Percentiles rank a stretch among this genome's conserved stretches.
These are phyloP conservation scores for Podila epigama DNA, from an alignment of 192 early-diverging fungal genomes.

Conservation along the genomic window DNA sequence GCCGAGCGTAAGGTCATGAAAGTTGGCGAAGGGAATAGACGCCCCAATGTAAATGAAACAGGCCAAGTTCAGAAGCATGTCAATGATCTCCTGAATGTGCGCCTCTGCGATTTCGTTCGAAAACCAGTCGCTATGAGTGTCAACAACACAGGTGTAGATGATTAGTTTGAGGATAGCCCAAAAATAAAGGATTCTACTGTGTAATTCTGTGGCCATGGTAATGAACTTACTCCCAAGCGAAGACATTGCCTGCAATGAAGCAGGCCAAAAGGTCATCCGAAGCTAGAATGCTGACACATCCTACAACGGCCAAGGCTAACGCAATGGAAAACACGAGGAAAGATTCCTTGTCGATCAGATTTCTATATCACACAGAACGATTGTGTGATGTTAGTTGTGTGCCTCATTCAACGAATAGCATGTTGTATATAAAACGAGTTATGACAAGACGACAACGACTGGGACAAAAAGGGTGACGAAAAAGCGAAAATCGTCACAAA, in stretches of 20 bases:
- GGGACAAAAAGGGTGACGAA: background rate
- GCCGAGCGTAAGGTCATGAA: constrained; percentile 56
- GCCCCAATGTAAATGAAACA: constrained; percentile 93
- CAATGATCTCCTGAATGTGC: constrained; percentile 85
- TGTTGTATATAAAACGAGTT: too few relatives aligned
- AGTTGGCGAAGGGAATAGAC: constrained; percentile 75
- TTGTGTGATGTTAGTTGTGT: background rate
- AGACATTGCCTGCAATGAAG: constrained; percentile 73
- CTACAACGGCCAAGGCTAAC: constrained; percentile 66
- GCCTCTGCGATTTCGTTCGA: constrained; percentile 75
- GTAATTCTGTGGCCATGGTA: background rate
- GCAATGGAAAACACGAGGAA: constrained; percentile 79
- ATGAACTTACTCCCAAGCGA: constrained; percentile 72
- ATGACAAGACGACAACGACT: background rate
- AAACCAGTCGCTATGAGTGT: constrained; percentile 77
- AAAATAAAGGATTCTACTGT: background rate
- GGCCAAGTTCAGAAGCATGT: constrained; percentile 80
- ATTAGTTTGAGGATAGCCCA: too few relatives aligned
- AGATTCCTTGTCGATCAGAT: constrained; percentile 77
- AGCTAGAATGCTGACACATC: constrained; percentile 67
- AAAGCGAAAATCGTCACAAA: too few relatives aligned
- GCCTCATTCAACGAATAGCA: background rate
- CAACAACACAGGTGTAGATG: background rate
- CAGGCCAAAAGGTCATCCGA: constrained; percentile 72
- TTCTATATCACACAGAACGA: constrained; percentile 10